phyloP scores from a whole-genome alignment of 805 yeast species.

The Lipomyces chichibuensis region DNA sequence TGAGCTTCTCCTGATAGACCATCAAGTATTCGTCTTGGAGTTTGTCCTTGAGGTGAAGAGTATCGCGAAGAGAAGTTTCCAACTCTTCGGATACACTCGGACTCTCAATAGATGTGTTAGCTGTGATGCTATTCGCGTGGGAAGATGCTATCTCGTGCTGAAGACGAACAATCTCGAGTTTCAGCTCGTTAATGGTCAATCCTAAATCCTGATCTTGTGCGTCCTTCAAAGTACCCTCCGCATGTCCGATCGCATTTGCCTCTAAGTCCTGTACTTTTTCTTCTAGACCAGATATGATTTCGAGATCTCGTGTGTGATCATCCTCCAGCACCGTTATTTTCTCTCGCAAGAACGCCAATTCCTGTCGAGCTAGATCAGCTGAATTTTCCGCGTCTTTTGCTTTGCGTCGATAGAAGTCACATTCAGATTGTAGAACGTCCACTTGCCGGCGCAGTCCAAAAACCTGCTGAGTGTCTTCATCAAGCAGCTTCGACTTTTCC shows the following conservation, averaged over 20 bases:
- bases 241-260: not conserved
- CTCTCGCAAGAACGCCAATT: slow-evolving; percentile 16
- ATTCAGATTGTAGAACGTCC: slow-evolving; percentile 27
- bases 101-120: not conserved
- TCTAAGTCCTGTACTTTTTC: slow-evolving; percentile 21
- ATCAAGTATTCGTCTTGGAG: slow-evolving; percentile 21
- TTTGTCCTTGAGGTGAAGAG: slow-evolving; percentile 15
- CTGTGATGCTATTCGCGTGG: not conserved
- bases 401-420: slow-evolving; percentile 26
- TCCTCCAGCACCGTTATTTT: slow-evolving; percentile 8
- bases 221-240: slow-evolving; percentile 1
- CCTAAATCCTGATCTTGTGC: slow-evolving; percentile 10
- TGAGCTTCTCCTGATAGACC: slow-evolving; percentile 26
- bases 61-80: slow-evolving; percentile 13
- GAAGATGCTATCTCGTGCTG: slow-evolving; percentile 1
- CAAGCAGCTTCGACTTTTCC: slow-evolving; percentile 31
- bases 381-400: slow-evolving; percentile 17
- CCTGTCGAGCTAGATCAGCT: slow-evolving; percentile 11
- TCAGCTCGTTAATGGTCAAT: slow-evolving; percentile 8
- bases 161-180: slow-evolving; percentile 5
- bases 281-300: slow-evolving; percentile 10
- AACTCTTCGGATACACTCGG: slow-evolving; percentile 1
- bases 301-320: slow-evolving; percentile 19
- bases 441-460: slow-evolving; percentile 32
- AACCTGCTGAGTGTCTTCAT: slow-evolving; percentile 32